Conservation (phyloP, 2,329 filamentous ascomycete genomes). For the Ampelomyces quisqualis region DNA sequence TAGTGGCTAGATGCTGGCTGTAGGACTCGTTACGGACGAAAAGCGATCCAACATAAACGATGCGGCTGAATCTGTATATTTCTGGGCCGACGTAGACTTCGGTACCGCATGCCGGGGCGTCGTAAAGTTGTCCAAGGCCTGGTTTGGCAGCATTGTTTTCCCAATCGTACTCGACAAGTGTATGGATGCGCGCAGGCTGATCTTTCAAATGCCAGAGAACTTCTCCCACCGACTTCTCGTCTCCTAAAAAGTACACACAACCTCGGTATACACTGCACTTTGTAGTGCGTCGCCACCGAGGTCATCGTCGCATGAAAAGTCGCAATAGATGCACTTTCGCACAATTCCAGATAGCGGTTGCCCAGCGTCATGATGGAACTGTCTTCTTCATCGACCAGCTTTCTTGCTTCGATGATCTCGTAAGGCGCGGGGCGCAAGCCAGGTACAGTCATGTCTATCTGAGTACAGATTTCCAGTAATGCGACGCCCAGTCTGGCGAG, state of each 20-base stretch:
- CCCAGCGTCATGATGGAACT: conserved; percentile 3
- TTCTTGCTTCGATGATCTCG: conserved; percentile 4
- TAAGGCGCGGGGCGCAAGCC: not conserved
- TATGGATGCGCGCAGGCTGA: too few species aligned
- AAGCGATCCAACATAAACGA: too few species aligned
- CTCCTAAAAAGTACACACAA: conserved; percentile 7
- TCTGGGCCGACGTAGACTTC: too few species aligned
- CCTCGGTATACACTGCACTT: conserved; percentile 9
- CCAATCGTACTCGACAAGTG: too few species aligned
- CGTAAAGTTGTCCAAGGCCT: too few species aligned
- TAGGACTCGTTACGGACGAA: too few species aligned
- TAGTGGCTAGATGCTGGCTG: too few species aligned
- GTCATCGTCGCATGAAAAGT: conserved; percentile 10
- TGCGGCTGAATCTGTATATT: too few species aligned
- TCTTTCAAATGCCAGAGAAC: not conserved
- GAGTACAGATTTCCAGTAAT: conserved; percentile 12
- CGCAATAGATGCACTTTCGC: conserved; percentile 9
- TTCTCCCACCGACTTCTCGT: conserved; percentile 8
- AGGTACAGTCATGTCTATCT: conserved; percentile 2
- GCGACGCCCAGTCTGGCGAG: conserved; percentile 14
- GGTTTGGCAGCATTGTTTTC: too few species aligned
- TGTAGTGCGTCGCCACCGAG: conserved; percentile 4
- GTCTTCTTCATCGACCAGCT: conserved; percentile 2
- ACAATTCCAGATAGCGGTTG: conserved; percentile 5
- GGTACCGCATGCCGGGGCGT: too few species aligned